Evolutionary conservation across 169 alveolate genomes (phyloP).

Genomic region (Plasmodium fragile): DNA sequence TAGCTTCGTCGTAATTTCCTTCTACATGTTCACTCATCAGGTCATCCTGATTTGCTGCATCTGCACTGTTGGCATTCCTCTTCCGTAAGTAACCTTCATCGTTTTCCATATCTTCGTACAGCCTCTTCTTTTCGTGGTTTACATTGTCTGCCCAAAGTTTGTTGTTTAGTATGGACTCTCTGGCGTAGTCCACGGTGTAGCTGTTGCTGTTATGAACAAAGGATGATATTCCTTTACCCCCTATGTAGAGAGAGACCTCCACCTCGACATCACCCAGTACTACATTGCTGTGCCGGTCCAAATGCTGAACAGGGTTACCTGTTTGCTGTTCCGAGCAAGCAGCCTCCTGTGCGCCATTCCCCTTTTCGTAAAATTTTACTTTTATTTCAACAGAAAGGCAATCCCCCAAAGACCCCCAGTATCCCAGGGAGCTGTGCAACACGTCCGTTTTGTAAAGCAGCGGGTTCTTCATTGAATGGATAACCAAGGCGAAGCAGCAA

Average conservation of each 20-base stretch:
- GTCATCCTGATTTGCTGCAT: constrained; percentile 16
- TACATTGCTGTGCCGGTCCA: neutral
- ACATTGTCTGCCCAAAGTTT: constrained; percentile 40
- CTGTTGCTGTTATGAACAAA: constrained; percentile 72
- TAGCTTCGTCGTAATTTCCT: constrained; percentile 4
- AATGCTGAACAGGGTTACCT: neutral
- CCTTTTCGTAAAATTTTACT: constrained; percentile 73
- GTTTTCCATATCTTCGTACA: constrained; percentile 19
- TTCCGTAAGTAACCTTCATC: constrained; percentile 36
- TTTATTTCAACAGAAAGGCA: constrained; percentile 75
- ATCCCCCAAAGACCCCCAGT: constrained; percentile 76
- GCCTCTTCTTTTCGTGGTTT: constrained; percentile 26
- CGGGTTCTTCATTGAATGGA: constrained; percentile 73
- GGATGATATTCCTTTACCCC: constrained; percentile 76
- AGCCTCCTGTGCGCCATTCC: neutral
- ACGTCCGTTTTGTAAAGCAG: constrained; percentile 69
- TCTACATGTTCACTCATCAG: constrained; percentile 9
- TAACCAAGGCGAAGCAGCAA: constrained; percentile 69
- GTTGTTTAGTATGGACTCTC: constrained; percentile 56
- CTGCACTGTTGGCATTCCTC: neutral
- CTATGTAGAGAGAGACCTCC: constrained; percentile 70
- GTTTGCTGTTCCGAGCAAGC: neutral
- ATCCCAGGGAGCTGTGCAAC: constrained; percentile 40
- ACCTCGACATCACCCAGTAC: constrained; percentile 72
- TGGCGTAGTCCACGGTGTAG: constrained; percentile 60